phyloP scores from a whole-genome alignment of 2,329 filamentous ascomycete species.

The Pseudogymnoascus sp. region DNA sequence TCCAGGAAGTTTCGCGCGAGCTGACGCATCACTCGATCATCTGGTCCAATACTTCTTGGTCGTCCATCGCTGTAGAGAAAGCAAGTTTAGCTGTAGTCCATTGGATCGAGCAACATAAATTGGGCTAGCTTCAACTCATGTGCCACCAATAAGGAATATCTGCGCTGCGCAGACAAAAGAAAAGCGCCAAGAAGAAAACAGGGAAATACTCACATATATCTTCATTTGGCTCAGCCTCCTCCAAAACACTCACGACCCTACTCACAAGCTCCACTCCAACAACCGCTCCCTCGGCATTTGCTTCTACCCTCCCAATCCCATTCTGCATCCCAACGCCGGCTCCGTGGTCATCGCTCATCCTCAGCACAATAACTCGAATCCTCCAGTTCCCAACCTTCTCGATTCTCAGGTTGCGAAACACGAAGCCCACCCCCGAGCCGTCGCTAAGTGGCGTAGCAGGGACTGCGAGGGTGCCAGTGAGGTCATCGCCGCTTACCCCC shows the following conservation, averaged over 20 bases:
- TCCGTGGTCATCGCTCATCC: not conserved
- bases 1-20: not conserved
- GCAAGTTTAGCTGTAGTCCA: not conserved
- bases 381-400: not conserved
- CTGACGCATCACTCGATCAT: not conserved
- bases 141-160: not conserved
- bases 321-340: not conserved
- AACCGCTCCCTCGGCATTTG: not conserved
- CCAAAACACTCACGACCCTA: not conserved
- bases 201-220: conserved; percentile 1
- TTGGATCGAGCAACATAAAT: not conserved
- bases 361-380: not conserved
- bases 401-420: not conserved
- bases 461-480: not conserved
- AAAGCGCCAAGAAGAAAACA: not conserved
- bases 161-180: not conserved
- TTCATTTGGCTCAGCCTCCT: not conserved
- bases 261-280: conserved; percentile 1
- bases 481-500: not conserved
- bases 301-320: not conserved
- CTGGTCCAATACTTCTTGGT: not conserved
- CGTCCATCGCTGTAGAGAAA: not conserved
- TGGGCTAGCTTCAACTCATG: not conserved
- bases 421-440: not conserved
- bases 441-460: not conserved